Evolutionary conservation across 108 stramenopile genomes (phyloP).

Genomic region (Fistulifera pelliculosa): DNA sequence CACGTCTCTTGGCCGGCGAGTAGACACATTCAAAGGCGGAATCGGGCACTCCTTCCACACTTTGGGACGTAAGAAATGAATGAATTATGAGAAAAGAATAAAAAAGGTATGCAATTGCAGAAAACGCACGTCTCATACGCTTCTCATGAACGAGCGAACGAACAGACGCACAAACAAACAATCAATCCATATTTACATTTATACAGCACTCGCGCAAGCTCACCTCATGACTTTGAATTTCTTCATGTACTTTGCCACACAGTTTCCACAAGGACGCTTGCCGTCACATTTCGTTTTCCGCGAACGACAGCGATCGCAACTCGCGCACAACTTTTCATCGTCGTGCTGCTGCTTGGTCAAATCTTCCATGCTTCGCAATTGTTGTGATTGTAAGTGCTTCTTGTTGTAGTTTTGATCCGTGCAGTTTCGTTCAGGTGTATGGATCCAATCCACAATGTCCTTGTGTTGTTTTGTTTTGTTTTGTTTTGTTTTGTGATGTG

Average conservation of each 20-base stretch:
- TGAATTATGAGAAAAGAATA: background rate
- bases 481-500: too few species aligned
- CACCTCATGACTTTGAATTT: constrained; percentile 60
- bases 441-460: too few species aligned
- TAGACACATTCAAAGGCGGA: constrained; percentile 53
- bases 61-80: constrained; percentile 10
- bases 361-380: too few species aligned
- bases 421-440: too few species aligned
- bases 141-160: too few species aligned
- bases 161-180: too few species aligned
- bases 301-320: constrained; percentile 75
- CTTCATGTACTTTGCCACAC: constrained; percentile 69
- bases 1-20: constrained; percentile 71
- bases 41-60: constrained; percentile 41
- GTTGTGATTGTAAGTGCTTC: too few species aligned
- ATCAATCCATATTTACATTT: too few species aligned
- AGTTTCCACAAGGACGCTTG: constrained; percentile 63
- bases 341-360: too few species aligned
- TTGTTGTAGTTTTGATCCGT: too few species aligned
- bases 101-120: background rate
- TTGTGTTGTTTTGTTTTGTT: too few species aligned
- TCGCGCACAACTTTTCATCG: constrained; percentile 39
- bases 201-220: too few species aligned
- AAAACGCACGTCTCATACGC: background rate
- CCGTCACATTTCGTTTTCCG: constrained; percentile 81